Conservation (phyloP, 169 alveolate species). For the Eimeria necatrix region DNA sequence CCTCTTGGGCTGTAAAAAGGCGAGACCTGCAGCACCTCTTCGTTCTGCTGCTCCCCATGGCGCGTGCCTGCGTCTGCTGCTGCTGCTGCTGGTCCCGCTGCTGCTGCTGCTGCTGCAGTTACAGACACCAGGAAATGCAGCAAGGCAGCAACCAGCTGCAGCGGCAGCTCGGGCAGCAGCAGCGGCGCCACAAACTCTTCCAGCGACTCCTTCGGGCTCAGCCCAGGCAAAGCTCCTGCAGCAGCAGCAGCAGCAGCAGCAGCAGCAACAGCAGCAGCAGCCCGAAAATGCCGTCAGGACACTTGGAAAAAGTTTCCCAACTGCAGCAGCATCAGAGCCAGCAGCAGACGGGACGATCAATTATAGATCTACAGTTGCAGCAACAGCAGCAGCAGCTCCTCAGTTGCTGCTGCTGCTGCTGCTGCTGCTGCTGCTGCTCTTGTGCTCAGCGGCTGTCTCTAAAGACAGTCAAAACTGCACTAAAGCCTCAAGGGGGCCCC, state of each 20-base stretch:
- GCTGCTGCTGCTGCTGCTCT: no score
- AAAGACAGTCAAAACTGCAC: no score
- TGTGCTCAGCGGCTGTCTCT: no score
- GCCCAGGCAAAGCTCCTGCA: neutral
- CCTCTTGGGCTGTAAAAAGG: slow-evolving; percentile 8
- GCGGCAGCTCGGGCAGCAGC: slow-evolving; percentile 61
- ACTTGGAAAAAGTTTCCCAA: neutral
- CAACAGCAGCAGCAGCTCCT: no score
- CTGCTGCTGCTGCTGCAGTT: slow-evolving; percentile 45
- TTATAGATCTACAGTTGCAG: no score
- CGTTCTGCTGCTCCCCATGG: neutral
- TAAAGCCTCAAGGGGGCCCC: no score
- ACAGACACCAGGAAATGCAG: slow-evolving; percentile 41
- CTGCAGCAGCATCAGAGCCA: neutral
- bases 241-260: slow-evolving; percentile 47
- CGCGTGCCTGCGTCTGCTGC: neutral
- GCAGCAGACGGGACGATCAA: neutral
- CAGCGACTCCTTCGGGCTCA: slow-evolving; percentile 57
- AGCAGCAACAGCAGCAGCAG: slow-evolving; percentile 14
- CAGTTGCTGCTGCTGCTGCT: no score
- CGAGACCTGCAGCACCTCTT: neutral
- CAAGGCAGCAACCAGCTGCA: slow-evolving; percentile 61
- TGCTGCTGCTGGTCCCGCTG: neutral
- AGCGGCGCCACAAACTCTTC: slow-evolving; percentile 70
- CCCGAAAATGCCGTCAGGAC: neutral